Evolutionary conservation across 371 early-diverging fungal genomes (phyloP), one percentile per base, ranked within the genome.

Genomic region (Rozella allomycis): DNA sequence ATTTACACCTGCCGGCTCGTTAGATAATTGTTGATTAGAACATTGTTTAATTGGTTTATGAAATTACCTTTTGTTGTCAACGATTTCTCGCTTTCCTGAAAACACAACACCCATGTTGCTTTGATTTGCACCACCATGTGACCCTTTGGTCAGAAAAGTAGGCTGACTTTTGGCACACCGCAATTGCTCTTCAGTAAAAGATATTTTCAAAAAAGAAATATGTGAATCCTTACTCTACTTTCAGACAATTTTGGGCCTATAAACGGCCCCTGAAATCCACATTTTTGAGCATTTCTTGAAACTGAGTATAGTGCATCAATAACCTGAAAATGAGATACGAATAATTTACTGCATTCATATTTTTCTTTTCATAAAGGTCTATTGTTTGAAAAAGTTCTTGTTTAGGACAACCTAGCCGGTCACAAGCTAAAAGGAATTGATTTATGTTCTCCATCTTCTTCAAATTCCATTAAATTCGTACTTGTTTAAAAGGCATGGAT

Each of bases 391-490:
- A 88, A 11, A 73, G 55, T 37, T 88, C 84, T 37, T 62, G 57
- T 31, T 72, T 67, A 3, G 78, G 78, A 14, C 78, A 74, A 21
- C 81, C 81, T 13, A 78, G 43, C 36, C 55, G 50, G 17, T 70
- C 57, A n/a, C 68, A 64, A 0, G 33, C 38, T 30, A 55, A 45
- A 30, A 85, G 60, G 52, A 88, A 88, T 31, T 47, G 54, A 34
- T 68, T 62, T 46, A 85, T 81, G 49, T 85, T 83, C 41, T 84
- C 84, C 73, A 78, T 77, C 64, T 72, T n/a, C n/a, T n/a, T n/a
- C n/a, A n/a, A n/a, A n/a, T n/a, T n/a, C n/a, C n/a, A n/a, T n/a
- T n/a, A n/a, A n/a, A n/a, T n/a, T n/a, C n/a, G n/a, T n/a, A n/a
- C n/a, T n/a, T n/a, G n/a, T n/a, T n/a, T n/a, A n/a, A n/a, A n/a